Evolutionary conservation across 2,329 filamentous ascomycete species (phyloP).

Genomic region (Colletotrichum sp.): DNA sequence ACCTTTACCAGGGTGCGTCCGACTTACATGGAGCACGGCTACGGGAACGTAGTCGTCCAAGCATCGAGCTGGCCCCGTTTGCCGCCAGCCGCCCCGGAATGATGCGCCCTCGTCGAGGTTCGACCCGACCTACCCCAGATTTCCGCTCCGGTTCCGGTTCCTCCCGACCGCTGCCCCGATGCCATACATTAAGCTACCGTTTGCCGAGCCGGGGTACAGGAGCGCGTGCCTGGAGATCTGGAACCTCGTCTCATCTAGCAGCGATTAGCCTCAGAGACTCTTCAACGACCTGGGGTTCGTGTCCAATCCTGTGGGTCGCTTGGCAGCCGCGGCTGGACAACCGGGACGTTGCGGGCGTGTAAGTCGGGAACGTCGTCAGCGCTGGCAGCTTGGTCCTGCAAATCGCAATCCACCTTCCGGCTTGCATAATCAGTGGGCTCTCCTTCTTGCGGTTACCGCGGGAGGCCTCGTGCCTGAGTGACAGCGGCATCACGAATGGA

Average conservation of each 20-base stretch:
- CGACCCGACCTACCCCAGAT: conserved; percentile 21
- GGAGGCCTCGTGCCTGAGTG: neutral
- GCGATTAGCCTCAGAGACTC: conserved; percentile 10
- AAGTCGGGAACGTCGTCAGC: neutral
- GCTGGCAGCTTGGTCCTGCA: neutral
- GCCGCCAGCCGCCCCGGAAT: conserved; percentile 19
- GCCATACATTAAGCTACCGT: conserved; percentile 16
- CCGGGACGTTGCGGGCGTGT: conserved; percentile 6
- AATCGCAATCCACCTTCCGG: neutral
- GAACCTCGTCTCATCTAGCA: conserved; percentile 15
- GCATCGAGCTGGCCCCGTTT: conserved; percentile 15
- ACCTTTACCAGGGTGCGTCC: conserved; percentile 11
- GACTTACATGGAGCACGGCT: conserved; percentile 16
- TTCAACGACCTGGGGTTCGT: conserved; percentile 5
- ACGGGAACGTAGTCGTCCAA: conserved; percentile 2
- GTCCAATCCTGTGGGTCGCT: neutral
- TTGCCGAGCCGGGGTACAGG: conserved; percentile 20
- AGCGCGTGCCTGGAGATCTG: conserved; percentile 19
- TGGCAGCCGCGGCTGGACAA: neutral
- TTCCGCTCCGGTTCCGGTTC: conserved; percentile 18
- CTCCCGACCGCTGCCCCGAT: conserved; percentile 16
- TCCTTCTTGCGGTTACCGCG: neutral
- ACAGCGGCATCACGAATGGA: neutral
- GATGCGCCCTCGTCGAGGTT: conserved; percentile 20
- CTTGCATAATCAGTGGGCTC: conserved; percentile 4